Evolutionary conservation across 169 alveolate species (phyloP), one percentile per base, ranked within the genome.

Genomic region (Theileria orientalis): DNA sequence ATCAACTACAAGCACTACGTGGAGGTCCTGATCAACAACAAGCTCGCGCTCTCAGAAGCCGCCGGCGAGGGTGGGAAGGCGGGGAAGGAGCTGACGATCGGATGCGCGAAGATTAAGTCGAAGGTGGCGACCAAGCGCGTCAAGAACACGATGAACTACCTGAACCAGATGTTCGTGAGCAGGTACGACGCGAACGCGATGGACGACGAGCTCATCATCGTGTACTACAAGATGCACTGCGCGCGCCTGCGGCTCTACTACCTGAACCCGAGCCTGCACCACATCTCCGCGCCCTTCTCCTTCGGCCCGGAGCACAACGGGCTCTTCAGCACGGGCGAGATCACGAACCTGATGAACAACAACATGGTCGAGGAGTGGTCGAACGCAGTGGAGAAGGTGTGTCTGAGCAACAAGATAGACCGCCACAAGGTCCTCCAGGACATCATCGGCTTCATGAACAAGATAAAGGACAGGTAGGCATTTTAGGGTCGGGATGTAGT

Each of bases 181-280:
- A 35, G 44, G 35, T 62, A 42, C 23, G 52, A 40, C 9, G n/a
- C 37, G 13, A 35, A 16, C 0, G 14, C 37, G 30, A 51, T 68
- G 69, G 61, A 49, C 29, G 56, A 68, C 30, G 76, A 68, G 19
- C 33, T 68, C 19, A 35, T 68, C 13, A 40, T 68, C 14, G 27
- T 40, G 40, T 68, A 49, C 56, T 68, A 68, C 35, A 68, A 68
- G 19, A 11, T 68, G 30, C 66, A 68, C 30, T 40, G 44, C 35
- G 40, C 66, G 21, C 37, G 76, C 37, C 75, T 68, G 27, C 37
- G 76, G 49, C 16, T 68, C n/a, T 68, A 71, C 25, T 68, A 68
- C 56, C 14, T 54, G 30, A 35, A 44, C 32, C 76, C 76, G 19
- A 44, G 30, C 14, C 14, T 68, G n/a, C 16, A 29, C 40, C 35